A percentile compares a stretch with the other conserved stretches of the same genome.
phyloP scores from a whole-genome alignment of 129 eudicot genomes.

The Glebionis coronaria region DNA sequence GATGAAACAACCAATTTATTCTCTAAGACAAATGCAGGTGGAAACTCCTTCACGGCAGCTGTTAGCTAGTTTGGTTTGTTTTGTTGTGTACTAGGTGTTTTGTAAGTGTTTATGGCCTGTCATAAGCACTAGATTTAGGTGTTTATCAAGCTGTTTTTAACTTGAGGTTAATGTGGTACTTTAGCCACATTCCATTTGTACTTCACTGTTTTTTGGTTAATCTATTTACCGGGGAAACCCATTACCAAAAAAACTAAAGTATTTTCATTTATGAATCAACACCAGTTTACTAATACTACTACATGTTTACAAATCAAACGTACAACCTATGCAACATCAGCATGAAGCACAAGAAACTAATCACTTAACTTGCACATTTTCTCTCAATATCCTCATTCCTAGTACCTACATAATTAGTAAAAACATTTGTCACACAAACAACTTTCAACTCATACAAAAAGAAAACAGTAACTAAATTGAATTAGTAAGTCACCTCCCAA shows the following conservation, averaged over 20 bases:
- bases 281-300: background rate
- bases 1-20: no score
- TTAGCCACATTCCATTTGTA: no score
- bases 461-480: background rate
- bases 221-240: no score
- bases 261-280: background rate
- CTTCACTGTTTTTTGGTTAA: no score
- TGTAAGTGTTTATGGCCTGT: no score
- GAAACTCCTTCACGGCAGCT: no score
- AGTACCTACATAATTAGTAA: constrained; percentile 37
- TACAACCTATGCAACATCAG: background rate
- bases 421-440: background rate
- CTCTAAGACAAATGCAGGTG: no score
- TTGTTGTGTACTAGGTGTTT: no score
- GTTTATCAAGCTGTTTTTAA: no score
- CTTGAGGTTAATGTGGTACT: no score
- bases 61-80: no score
- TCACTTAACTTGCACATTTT: constrained; percentile 22
- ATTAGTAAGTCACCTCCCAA: constrained; percentile 16
- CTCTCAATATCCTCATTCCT: constrained; percentile 52
- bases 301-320: background rate
- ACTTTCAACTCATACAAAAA: background rate
- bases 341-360: constrained; percentile 3
- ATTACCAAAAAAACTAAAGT: background rate
- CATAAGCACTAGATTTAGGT: no score